These are phyloP conservation scores for Fusarium nelsonii DNA, from an alignment of 2,329 filamentous ascomycete species.

Conservation along the genomic window DNA sequence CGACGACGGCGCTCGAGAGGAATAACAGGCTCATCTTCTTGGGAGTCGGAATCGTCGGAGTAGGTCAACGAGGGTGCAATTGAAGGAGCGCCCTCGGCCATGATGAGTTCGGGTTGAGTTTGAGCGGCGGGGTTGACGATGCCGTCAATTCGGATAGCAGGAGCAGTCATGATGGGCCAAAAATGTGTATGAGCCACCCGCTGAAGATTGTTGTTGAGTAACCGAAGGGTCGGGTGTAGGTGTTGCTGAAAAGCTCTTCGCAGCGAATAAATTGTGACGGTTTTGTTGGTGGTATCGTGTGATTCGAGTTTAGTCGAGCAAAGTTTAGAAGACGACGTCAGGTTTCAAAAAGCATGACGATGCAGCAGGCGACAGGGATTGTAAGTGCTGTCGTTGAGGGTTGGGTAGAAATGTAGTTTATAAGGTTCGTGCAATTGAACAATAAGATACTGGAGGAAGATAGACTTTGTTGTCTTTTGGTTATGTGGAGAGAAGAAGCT, in stretches of 20 bases:
- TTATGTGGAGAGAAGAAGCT: constrained; percentile 17
- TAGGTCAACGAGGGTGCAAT: constrained; percentile 72
- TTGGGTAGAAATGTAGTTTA: neutral
- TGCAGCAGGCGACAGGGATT: constrained; percentile 22
- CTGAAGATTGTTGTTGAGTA: constrained; percentile 6
- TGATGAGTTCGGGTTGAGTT: constrained; percentile 57
- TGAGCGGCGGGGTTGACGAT: constrained; percentile 57
- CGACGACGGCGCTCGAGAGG: constrained; percentile 65
- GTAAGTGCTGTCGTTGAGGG: constrained; percentile 3
- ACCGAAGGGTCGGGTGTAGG: constrained; percentile 23
- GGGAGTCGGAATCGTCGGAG: constrained; percentile 72
- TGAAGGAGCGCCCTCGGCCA: constrained; percentile 63
- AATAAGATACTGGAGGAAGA: constrained; percentile 34
- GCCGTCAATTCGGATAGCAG: constrained; percentile 46
- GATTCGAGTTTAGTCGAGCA: neutral
- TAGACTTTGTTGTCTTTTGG: neutral
- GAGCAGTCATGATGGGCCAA: constrained; percentile 49
- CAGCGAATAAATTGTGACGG: constrained; percentile 30
- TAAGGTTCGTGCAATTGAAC: constrained; percentile 39
- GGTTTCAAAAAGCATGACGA: constrained; percentile 44
- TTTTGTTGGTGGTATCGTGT: constrained; percentile 16
- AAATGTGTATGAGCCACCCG: constrained; percentile 31
- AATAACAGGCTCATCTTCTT: constrained; percentile 62
- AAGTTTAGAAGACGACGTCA: constrained; percentile 40
- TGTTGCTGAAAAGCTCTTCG: constrained; percentile 40